Conservation (phyloP, 257 asterid species). For the Solanum pimpinellifolium region DNA sequence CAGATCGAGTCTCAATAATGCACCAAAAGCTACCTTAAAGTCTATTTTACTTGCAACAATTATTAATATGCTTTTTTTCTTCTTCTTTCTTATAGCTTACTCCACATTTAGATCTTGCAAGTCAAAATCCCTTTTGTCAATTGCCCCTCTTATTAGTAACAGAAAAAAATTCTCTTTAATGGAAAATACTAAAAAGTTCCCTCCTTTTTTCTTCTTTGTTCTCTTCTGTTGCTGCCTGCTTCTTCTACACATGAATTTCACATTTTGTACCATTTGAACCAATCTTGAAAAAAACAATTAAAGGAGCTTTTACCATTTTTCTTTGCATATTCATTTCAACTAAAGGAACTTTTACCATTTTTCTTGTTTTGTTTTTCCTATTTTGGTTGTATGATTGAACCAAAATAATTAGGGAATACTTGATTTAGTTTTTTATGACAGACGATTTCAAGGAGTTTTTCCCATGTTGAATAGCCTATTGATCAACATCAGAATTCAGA, state of each 20-base stretch:
- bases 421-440: neutral
- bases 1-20: neutral
- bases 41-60: neutral
- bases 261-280: neutral
- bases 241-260: neutral
- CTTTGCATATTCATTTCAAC: neutral
- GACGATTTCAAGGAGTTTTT: neutral
- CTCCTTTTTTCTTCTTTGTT: conserved; percentile 15
- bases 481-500: neutral
- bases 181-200: conserved; percentile 30
- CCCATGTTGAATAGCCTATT: neutral
- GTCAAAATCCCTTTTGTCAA: conserved; percentile 16
- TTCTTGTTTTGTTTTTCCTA: neutral
- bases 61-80: neutral
- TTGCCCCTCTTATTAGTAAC: neutral
- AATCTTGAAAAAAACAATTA: neutral
- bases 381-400: neutral
- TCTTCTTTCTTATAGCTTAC: neutral
- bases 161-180: conserved; percentile 17
- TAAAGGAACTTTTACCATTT: neutral
- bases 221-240: neutral
- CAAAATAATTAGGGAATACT: neutral
- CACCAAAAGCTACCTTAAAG: conserved; percentile 8
- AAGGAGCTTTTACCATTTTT: too few species aligned
- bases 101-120: conserved; percentile 3